phyloP scores from a whole-genome alignment of 2,329 filamentous ascomycete species.

The Cladosporium sp. region DNA sequence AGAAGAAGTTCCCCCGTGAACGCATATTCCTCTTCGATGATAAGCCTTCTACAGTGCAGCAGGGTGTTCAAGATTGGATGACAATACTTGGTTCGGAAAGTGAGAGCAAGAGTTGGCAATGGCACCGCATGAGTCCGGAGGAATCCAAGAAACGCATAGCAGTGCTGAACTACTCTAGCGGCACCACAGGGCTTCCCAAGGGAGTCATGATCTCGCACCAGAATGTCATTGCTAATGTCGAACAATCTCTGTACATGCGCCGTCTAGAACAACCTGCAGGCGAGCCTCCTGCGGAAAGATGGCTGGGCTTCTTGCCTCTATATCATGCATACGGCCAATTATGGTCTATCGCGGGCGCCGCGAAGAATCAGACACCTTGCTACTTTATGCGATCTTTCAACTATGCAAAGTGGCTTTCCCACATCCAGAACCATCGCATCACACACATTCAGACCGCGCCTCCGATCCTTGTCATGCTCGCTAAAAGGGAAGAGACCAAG shows the following conservation, averaged over 20 bases:
- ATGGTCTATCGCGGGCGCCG: conserved; percentile 34
- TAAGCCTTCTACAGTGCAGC: conserved; percentile 29
- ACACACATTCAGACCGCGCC: conserved; percentile 81
- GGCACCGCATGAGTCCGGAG: conserved; percentile 61
- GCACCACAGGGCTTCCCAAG: conserved; percentile 87
- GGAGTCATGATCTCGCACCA: conserved; percentile 81
- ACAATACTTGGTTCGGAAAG: conserved; percentile 47
- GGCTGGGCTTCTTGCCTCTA: conserved; percentile 34
- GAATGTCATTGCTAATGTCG: conserved; percentile 72
- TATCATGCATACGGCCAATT: conserved; percentile 35
- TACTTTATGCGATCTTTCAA: conserved; percentile 37
- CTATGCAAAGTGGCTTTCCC: conserved; percentile 29
- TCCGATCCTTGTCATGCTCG: conserved; percentile 73
- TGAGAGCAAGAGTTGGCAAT: conserved; percentile 55
- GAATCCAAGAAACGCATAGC: conserved; percentile 69
- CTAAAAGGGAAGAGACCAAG: conserved; percentile 71
- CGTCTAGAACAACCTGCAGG: conserved; percentile 27
- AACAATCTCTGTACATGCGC: conserved; percentile 37
- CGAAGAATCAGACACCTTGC: conserved; percentile 28
- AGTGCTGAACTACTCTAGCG: conserved; percentile 83
- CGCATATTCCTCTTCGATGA: conserved; percentile 75
- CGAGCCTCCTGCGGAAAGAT: conserved; percentile 24
- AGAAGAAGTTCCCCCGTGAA: conserved; percentile 66
- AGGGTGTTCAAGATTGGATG: conserved; percentile 43
- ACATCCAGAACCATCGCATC: conserved; percentile 52